These are phyloP conservation scores for Rhypophila decipiens DNA, from an alignment of 495 filamentous ascomycete species.

Conservation along the genomic window DNA sequence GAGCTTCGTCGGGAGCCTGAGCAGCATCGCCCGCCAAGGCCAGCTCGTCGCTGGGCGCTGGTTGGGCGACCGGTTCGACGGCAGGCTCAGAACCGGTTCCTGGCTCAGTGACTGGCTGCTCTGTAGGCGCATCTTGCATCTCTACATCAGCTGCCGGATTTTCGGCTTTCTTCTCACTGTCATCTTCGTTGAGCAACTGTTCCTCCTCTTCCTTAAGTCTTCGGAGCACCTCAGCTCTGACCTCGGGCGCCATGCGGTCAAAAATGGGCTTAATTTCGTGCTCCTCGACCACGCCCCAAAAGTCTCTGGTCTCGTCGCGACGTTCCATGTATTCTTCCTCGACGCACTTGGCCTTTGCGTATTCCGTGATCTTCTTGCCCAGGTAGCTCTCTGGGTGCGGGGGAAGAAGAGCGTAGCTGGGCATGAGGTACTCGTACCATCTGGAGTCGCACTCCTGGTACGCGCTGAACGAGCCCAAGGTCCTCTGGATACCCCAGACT, in stretches of 20 bases:
- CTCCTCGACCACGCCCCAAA: slow-evolving; percentile 76
- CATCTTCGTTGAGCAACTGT: slow-evolving; percentile 20
- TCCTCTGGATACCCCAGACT: slow-evolving; percentile 84
- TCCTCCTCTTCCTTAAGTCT: slow-evolving; percentile 30
- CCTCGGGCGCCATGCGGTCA: slow-evolving; percentile 35
- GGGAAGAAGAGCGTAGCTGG: slow-evolving; percentile 82
- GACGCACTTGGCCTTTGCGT: slow-evolving; percentile 63
- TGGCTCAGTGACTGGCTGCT: background rate
- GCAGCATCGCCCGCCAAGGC: slow-evolving; percentile 1
- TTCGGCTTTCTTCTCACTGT: slow-evolving; percentile 1
- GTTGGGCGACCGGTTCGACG: background rate
- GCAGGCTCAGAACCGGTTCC: no score
- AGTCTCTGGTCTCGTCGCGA: slow-evolving; percentile 69
- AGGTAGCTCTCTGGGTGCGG: slow-evolving; percentile 83
- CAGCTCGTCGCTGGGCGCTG: background rate
- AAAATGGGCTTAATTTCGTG: slow-evolving; percentile 70
- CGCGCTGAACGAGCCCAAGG: slow-evolving; percentile 78
- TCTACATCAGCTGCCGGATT: slow-evolving; percentile 11
- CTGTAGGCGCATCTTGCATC: slow-evolving; percentile 4
- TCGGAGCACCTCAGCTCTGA: slow-evolving; percentile 35
- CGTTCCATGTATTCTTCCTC: slow-evolving; percentile 58
- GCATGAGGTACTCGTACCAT: slow-evolving; percentile 94
- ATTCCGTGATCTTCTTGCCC: slow-evolving; percentile 67
- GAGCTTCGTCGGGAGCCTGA: slow-evolving; percentile 3
- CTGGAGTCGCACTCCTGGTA: slow-evolving; percentile 90